Evolutionary conservation across 495 filamentous ascomycete genomes (phyloP).

Genomic region (Pyrenopolyporus hunteri): DNA sequence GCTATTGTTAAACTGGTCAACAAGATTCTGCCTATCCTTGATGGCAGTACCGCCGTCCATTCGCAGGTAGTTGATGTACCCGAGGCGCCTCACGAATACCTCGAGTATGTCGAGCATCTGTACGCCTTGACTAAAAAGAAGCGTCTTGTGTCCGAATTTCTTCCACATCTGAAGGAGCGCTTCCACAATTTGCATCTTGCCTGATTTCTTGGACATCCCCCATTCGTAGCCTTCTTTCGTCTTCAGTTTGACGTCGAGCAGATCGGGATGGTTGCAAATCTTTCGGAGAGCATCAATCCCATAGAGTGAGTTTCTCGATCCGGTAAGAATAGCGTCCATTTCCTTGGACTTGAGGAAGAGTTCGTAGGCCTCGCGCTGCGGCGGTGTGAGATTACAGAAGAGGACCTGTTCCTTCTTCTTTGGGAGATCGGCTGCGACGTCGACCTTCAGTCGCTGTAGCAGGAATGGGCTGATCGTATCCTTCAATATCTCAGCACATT

Average conservation of each 20-base stretch:
- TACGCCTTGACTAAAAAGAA: conserved; percentile 87
- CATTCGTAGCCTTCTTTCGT: conserved; percentile 70
- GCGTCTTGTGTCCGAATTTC: conserved; percentile 82
- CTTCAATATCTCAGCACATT: conserved; percentile 88
- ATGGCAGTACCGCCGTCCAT: conserved; percentile 94
- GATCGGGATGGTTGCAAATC: conserved; percentile 96
- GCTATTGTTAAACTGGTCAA: conserved; percentile 89
- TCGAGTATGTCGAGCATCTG: conserved; percentile 96
- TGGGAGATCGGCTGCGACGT: conserved; percentile 90
- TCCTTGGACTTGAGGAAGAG: conserved; percentile 82
- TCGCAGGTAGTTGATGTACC: conserved; percentile 76
- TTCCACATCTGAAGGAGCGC: conserved; percentile 86
- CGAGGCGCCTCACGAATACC: conserved; percentile 69
- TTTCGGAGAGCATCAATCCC: conserved; percentile 93
- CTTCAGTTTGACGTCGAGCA: conserved; percentile 68
- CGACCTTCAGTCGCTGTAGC: conserved; percentile 89
- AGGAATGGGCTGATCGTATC: conserved; percentile 91
- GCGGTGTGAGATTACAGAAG: conserved; percentile 86
- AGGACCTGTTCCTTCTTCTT: conserved; percentile 94
- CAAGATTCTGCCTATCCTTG: conserved; percentile 77
- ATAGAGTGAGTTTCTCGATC: conserved; percentile 77
- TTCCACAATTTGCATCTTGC: conserved; percentile 93
- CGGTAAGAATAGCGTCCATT: conserved; percentile 75
- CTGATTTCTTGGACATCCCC: conserved; percentile 75
- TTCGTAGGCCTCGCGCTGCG: conserved; percentile 78